Evolutionary conservation across 1,284 basidiomycete species (phyloP).

Genomic region (Mycena citricolor): DNA sequence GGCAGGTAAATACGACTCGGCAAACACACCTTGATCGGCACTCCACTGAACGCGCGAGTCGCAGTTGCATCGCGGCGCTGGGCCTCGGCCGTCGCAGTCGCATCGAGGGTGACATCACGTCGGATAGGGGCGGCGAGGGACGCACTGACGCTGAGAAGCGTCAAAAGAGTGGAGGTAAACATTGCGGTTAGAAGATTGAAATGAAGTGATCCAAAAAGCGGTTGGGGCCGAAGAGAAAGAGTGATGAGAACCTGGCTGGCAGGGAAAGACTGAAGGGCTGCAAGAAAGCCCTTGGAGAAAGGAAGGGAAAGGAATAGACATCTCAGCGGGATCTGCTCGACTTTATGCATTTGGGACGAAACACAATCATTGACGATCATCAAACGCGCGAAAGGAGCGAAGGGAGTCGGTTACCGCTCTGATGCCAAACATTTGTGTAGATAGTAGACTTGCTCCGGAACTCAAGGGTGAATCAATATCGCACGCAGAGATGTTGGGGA

Average conservation of each 20-base stretch:
- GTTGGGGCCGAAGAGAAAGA: conserved; percentile 14
- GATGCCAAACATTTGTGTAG: too few relatives aligned
- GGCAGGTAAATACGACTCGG: not conserved
- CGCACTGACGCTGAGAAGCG: conserved; percentile 23
- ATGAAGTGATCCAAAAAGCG: conserved; percentile 14
- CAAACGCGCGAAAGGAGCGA: too few relatives aligned
- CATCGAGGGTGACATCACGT: conserved; percentile 19
- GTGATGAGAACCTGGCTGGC: conserved; percentile 27
- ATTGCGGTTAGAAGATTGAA: conserved; percentile 17
- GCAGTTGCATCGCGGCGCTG: conserved; percentile 27
- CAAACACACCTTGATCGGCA: conserved; percentile 20
- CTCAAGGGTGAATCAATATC: too few relatives aligned
- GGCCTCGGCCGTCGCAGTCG: conserved; percentile 25
- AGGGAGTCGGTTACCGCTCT: too few relatives aligned
- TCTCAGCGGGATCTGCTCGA: too few relatives aligned
- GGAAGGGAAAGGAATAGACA: conserved; percentile 7
- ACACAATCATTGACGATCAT: too few relatives aligned
- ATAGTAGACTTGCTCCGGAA: too few relatives aligned
- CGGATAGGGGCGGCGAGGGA: conserved; percentile 27
- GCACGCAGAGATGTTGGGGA: too few relatives aligned
- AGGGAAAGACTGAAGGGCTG: conserved; percentile 17
- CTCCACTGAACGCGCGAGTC: conserved; percentile 24
- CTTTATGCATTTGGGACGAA: too few relatives aligned
- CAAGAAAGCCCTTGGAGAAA: conserved; percentile 4
- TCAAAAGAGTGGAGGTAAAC: conserved; percentile 21